A percentile compares a stretch with the other conserved stretches of the same genome.
Evolutionary conservation across 2,329 filamentous ascomycete genomes (phyloP).

Genomic region (Alternaria longipes): DNA sequence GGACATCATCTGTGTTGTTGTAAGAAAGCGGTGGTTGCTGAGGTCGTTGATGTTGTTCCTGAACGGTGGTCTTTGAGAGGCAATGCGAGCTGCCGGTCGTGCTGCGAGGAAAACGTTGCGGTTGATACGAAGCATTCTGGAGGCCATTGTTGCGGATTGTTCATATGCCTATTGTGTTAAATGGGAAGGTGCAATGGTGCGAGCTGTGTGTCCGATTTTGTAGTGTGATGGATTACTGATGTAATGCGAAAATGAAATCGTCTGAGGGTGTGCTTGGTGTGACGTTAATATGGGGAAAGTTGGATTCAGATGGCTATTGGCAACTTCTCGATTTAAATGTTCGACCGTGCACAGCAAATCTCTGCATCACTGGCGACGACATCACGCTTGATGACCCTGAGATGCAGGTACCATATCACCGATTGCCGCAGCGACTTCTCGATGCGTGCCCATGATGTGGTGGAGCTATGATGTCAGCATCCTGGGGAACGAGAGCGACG

Average conservation of each 20-base stretch:
- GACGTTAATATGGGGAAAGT: slow-evolving; percentile 14
- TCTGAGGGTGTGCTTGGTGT: neutral
- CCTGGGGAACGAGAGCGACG: slow-evolving; percentile 7
- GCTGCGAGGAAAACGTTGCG: slow-evolving; percentile 8
- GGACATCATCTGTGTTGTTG: slow-evolving; percentile 24
- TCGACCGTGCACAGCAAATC: slow-evolving; percentile 9
- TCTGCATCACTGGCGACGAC: slow-evolving; percentile 15
- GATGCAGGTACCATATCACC: slow-evolving; percentile 18
- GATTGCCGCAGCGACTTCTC: slow-evolving; percentile 12
- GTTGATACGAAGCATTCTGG: slow-evolving; percentile 13
- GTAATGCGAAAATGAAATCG: slow-evolving; percentile 10
- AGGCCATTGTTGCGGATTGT: slow-evolving; percentile 11
- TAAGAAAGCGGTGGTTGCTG: slow-evolving; percentile 19
- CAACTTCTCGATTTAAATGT: neutral
- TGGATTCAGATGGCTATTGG: slow-evolving; percentile 5
- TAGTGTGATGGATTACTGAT: slow-evolving; percentile 15
- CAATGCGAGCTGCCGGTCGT: neutral
- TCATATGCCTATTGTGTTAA: neutral
- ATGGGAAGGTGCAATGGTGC: neutral
- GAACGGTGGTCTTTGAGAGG: neutral
- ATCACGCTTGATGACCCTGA: slow-evolving; percentile 11
- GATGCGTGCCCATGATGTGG: slow-evolving; percentile 13
- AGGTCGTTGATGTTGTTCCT: slow-evolving; percentile 9
- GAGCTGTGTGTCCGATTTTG: neutral
- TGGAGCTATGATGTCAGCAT: slow-evolving; percentile 22